phyloP scores from a whole-genome alignment of 345 rosid species.

The Linum lewisii region DNA sequence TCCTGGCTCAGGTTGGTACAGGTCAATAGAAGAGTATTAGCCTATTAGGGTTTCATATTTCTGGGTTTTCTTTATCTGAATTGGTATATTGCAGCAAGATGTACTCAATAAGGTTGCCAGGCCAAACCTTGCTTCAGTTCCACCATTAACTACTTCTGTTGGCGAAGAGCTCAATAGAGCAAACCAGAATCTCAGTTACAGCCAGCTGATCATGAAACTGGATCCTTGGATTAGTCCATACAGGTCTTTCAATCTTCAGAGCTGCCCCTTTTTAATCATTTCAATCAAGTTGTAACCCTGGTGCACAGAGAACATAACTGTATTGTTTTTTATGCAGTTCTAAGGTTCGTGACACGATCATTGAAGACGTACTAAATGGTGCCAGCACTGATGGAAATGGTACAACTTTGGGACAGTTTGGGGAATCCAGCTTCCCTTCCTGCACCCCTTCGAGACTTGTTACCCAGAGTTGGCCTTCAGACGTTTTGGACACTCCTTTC shows the following conservation, averaged over 20 bases:
- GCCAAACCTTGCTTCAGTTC: not conserved
- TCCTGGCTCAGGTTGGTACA: not conserved
- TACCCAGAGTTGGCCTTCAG: no score
- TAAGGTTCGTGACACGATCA: not conserved
- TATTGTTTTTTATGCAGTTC: not conserved
- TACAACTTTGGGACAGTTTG: not conserved
- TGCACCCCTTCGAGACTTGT: no score
- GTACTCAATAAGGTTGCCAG: not conserved
- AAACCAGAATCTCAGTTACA: not conserved
- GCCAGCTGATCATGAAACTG: not conserved
- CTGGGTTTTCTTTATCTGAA: not conserved
- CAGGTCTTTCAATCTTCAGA: constrained; percentile 1
- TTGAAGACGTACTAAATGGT: not conserved
- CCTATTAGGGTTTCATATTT: not conserved
- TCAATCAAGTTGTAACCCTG: not conserved
- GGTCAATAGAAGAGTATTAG: not conserved
- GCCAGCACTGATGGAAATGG: not conserved
- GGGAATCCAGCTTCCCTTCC: not conserved
- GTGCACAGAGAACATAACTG: not conserved
- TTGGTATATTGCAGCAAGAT: not conserved
- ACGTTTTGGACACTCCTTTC: not conserved
- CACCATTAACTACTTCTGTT: not conserved
- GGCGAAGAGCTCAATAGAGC: not conserved
- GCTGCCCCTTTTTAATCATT: not conserved
- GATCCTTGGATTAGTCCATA: constrained; percentile 1